phyloP scores from a whole-genome alignment of 2,329 filamentous ascomycete species.

The Aureobasidium sp. region DNA sequence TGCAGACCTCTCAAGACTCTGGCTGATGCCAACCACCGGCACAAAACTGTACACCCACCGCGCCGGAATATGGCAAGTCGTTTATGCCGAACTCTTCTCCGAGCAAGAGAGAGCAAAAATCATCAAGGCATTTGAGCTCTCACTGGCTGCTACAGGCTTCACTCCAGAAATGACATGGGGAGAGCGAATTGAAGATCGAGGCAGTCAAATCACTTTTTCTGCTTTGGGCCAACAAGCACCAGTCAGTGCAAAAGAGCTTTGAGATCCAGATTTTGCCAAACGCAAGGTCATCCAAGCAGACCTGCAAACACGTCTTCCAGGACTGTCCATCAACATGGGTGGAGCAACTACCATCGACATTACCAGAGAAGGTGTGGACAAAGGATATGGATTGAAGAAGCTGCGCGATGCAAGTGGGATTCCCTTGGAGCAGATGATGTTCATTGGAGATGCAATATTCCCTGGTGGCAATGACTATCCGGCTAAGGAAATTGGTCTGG shows the following conservation, averaged over 20 bases:
- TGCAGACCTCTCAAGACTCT: conserved; percentile 34
- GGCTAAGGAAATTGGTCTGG: conserved; percentile 29
- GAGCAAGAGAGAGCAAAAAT: conserved; percentile 27
- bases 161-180: conserved; percentile 35
- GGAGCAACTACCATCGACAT: conserved; percentile 37
- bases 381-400: conserved; percentile 28
- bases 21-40: conserved; percentile 39
- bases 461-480: conserved; percentile 37
- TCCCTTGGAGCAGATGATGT: conserved; percentile 34
- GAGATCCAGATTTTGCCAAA: conserved; percentile 37
- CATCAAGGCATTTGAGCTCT: conserved; percentile 30
- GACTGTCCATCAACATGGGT: conserved; percentile 37
- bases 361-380: conserved; percentile 35
- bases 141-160: conserved; percentile 33
- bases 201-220: conserved; percentile 38
- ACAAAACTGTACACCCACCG: conserved; percentile 36
- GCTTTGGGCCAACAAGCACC: conserved; percentile 37
- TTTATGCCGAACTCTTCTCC: conserved; percentile 36
- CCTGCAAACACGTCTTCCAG: conserved; percentile 30
- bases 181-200: conserved; percentile 36
- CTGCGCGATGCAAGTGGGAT: conserved; percentile 28
- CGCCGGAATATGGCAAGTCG: conserved; percentile 26
- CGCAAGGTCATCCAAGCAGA: conserved; percentile 35
- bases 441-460: conserved; percentile 38
- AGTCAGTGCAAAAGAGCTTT: conserved; percentile 31